phyloP scores from a whole-genome alignment of 495 filamentous ascomycete species.

The Hypomontagnella monticulosa region DNA sequence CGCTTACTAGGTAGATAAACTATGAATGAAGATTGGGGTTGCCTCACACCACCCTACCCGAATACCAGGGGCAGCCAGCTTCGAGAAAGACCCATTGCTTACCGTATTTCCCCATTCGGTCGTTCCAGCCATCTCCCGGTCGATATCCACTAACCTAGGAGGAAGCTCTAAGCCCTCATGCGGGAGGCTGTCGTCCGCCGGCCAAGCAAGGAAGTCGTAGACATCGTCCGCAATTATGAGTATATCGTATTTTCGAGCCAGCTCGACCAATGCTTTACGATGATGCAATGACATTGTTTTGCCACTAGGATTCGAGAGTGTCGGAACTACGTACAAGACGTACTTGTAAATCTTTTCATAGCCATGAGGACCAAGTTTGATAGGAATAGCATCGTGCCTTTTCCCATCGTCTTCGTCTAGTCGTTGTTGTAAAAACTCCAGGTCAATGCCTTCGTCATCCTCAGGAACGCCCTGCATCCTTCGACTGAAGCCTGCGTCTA shows the following conservation, averaged over 20 bases:
- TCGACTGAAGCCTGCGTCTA: conserved; percentile 70
- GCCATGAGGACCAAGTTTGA: conserved; percentile 32
- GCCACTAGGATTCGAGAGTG: conserved; percentile 77
- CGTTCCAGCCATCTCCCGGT: conserved; percentile 67
- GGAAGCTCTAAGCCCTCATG: conserved; percentile 54
- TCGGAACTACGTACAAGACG: conserved; percentile 79
- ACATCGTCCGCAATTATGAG: conserved; percentile 81
- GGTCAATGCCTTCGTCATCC: conserved; percentile 73
- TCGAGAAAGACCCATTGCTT: conserved; percentile 80
- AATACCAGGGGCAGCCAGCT: conserved; percentile 76
- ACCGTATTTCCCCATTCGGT: conserved; percentile 71
- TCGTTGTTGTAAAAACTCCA: conserved; percentile 60
- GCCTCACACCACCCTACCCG: conserved; percentile 81
- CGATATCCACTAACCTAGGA: conserved; percentile 78
- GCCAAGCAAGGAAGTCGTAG: conserved; percentile 81
- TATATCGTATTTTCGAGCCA: conserved; percentile 77
- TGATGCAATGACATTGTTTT: conserved; percentile 71
- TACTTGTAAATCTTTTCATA: conserved; percentile 74
- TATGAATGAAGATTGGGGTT: conserved; percentile 68
- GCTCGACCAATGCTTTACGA: conserved; percentile 65
- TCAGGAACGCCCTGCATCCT: conserved; percentile 70
- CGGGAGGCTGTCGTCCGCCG: conserved; percentile 45
- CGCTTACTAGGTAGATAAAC: conserved; percentile 70
- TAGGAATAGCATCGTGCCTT: neutral
- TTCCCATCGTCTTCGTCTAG: conserved; percentile 49